Base-by-base conservation (phyloP, 2,329 filamentous ascomycete species). In the Dryadomyces sulphureus region DNA sequence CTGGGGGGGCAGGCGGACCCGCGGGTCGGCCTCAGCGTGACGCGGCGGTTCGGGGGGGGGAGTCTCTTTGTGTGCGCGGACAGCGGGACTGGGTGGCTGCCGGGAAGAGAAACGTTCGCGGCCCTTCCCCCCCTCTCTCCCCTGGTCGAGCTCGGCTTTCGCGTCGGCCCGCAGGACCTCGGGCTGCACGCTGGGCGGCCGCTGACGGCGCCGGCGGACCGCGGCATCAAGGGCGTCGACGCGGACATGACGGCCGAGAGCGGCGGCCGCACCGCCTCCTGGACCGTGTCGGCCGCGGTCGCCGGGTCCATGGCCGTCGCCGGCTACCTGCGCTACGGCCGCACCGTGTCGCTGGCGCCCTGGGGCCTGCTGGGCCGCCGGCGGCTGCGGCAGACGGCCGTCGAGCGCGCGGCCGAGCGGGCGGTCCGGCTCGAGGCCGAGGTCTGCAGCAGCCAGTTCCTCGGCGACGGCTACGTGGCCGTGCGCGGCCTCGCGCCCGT, bases 91-190 rank as follows among this genome's bases (percentile, higher is more conserved):
- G 22, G 27, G 43, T 68, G 65, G 43, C 7, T 56, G 6, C 45
- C n/a, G n/a, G n/a, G n/a, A n/a, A n/a, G n/a, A n/a, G n/a, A n/a
- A n/a, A n/a, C n/a, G n/a, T n/a, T n/a, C n/a, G n/a, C n/a, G n/a
- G n/a, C n/a, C n/a, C n/a, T 49, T n/a, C 48, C 50, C 16, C 24
- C 41, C 8, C 30, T 53, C n/a, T 41, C 62, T 0, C 65, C 67
- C 1, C 66, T 58, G 40, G 34, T 68, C 14, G 67, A 70, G 49
- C 24, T 66, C 1, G 66, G 66, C 2, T 69, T 66, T 50, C 60
- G 57, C n/a, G 50, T 56, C 22, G 51, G 57, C 36, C 49, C 55
- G 1, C 46, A 57, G 49, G 56, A 61, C 34, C 47, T 65, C 19
- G 61, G 61, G 17, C 48, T 62, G 20, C 53, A 54, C 2, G 51